These are phyloP conservation scores for Drechmeria coniospora DNA, from an alignment of 2,329 filamentous ascomycete genomes.

Conservation along the genomic window DNA sequence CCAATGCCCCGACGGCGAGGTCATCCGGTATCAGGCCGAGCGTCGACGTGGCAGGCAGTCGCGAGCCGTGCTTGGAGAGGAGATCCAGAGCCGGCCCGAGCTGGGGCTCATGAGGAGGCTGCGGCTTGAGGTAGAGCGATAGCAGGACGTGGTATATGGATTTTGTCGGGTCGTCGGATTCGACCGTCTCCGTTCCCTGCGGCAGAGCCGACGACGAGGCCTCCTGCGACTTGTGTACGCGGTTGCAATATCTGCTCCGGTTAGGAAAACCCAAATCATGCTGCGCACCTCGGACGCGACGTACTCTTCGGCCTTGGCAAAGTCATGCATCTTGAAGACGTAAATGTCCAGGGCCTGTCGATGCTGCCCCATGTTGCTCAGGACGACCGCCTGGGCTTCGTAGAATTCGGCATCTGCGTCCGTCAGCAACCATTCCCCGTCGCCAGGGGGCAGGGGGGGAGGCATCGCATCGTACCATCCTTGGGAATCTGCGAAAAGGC, in stretches of 20 bases:
- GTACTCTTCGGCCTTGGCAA: conserved; percentile 82
- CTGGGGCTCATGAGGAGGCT: conserved; percentile 53
- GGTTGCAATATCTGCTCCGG: conserved; percentile 64
- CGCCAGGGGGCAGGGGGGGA: too few species aligned
- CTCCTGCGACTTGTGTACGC: conserved; percentile 51
- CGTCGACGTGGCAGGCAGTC: conserved; percentile 75
- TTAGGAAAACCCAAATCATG: too few species aligned
- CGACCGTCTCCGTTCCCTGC: conserved; percentile 17
- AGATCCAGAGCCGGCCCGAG: conserved; percentile 70
- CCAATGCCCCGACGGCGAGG: conserved; percentile 63
- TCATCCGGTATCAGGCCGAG: conserved; percentile 71
- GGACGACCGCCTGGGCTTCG: conserved; percentile 76
- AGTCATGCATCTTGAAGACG: conserved; percentile 84
- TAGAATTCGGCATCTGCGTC: conserved; percentile 63
- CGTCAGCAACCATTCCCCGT: conserved; percentile 6
- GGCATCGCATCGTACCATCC: conserved; percentile 42
- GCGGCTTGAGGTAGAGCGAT: conserved; percentile 74
- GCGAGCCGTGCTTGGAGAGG: conserved; percentile 82
- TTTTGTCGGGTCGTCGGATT: conserved; percentile 37
- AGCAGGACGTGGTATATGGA: conserved; percentile 89
- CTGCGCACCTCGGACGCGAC: conserved; percentile 21
- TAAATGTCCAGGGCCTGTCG: conserved; percentile 95
- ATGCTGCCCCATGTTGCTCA: conserved; percentile 91
- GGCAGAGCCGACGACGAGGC: conserved; percentile 19
- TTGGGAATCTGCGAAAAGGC: conserved; percentile 65